Evolutionary conservation across 202 grass and related monocot genomes (phyloP).

Genomic region (Bolboschoenoplectus hybrid): DNA sequence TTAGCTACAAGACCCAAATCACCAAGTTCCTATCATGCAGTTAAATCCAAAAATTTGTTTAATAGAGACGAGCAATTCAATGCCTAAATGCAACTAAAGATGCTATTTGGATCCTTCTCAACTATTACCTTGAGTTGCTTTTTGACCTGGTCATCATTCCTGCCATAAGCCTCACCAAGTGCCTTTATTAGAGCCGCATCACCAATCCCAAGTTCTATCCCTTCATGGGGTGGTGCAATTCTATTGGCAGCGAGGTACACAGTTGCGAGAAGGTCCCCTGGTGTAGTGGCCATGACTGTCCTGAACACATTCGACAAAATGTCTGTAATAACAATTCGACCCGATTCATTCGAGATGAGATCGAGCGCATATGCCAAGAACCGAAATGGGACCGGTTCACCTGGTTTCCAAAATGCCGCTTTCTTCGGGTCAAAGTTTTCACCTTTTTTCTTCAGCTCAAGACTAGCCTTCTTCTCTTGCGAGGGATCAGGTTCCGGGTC

Average conservation of each 20-base stretch:
- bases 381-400: slow-evolving; percentile 76
- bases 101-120: slow-evolving; percentile 33
- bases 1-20: slow-evolving; percentile 96
- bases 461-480: slow-evolving; percentile 47
- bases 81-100: slow-evolving; percentile 20
- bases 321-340: slow-evolving; percentile 78
- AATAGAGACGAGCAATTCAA: slow-evolving; percentile 41
- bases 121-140: slow-evolving; percentile 77
- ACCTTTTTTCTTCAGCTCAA: slow-evolving; percentile 85
- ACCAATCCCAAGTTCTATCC: slow-evolving; percentile 91
- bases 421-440: slow-evolving; percentile 67
- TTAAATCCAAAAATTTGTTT: background rate
- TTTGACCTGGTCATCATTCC: slow-evolving; percentile 96
- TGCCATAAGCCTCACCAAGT: slow-evolving; percentile 87
- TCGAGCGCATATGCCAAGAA: slow-evolving; percentile 78
- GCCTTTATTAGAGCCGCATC: slow-evolving; percentile 88
- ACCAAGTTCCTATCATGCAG: slow-evolving; percentile 68
- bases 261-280: slow-evolving; percentile 73
- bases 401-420: slow-evolving; percentile 73
- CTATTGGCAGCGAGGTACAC: slow-evolving; percentile 90
- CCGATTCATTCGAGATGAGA: slow-evolving; percentile 87
- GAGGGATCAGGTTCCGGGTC: slow-evolving; percentile 32
- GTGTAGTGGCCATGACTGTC: slow-evolving; percentile 77
- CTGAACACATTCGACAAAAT: slow-evolving; percentile 90
- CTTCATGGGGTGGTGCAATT: slow-evolving; percentile 89